phyloP scores from a whole-genome alignment of 169 alveolate genomes.

The Eimeria acervulina region DNA sequence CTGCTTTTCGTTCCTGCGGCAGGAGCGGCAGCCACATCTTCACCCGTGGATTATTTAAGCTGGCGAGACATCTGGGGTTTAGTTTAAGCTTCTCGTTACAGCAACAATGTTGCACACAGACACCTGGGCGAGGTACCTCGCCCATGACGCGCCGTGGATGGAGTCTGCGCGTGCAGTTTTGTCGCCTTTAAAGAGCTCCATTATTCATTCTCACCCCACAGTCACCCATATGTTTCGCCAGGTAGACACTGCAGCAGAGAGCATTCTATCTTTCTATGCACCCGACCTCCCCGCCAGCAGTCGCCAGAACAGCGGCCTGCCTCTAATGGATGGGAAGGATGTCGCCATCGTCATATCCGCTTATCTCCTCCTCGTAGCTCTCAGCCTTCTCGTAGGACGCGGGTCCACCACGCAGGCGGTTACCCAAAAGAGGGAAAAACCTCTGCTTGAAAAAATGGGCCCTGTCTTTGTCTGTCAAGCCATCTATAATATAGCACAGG shows the following conservation, averaged over 20 bases:
- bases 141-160: conserved; percentile 71
- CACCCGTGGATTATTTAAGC: background rate
- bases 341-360: background rate
- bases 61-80: background rate
- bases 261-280: conserved; percentile 24
- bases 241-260: conserved; percentile 37
- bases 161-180: background rate
- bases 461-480: conserved; percentile 44
- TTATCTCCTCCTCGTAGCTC: conserved; percentile 28
- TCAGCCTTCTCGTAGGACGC: background rate
- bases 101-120: conserved; percentile 29
- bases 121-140: conserved; percentile 49
- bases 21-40: background rate
- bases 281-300: conserved; percentile 59
- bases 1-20: background rate
- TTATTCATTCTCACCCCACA: background rate
- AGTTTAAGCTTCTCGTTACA: background rate
- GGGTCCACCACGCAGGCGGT: background rate
- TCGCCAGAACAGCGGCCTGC: conserved; percentile 49
- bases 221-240: background rate
- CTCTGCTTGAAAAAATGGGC: background rate
- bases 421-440: background rate
- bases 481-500: conserved; percentile 50
- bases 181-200: background rate
- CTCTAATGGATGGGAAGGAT: conserved; percentile 66